Conservation (phyloP, 2,329 filamentous ascomycete genomes). For the Cadophora sp. region DNA sequence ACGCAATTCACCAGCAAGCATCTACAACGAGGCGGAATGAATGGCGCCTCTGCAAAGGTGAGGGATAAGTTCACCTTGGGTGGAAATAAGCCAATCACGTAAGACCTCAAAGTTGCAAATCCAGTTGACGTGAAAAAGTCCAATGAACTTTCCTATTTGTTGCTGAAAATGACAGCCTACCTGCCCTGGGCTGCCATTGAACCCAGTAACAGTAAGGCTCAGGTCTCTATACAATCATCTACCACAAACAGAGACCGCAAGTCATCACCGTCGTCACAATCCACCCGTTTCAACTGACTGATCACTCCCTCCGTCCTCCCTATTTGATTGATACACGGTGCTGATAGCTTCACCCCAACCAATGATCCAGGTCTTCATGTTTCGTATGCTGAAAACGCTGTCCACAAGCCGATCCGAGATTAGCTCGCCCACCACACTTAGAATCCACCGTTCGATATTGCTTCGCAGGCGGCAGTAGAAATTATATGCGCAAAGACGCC, state of each 20-base stretch:
- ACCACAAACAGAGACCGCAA: constrained; percentile 31
- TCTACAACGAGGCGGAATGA: neutral
- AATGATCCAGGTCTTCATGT: constrained; percentile 27
- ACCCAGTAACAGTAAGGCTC: constrained; percentile 27
- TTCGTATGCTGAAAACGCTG: constrained; percentile 33
- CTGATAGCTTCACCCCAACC: constrained; percentile 23
- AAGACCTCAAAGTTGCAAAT: neutral
- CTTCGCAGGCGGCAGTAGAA: constrained; percentile 30
- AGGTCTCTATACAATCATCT: constrained; percentile 37
- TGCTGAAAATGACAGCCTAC: constrained; percentile 39
- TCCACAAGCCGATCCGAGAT: constrained; percentile 13
- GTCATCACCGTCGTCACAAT: constrained; percentile 26
- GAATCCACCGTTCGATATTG: constrained; percentile 26
- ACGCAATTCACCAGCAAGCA: neutral
- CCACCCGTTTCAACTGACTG: constrained; percentile 12
- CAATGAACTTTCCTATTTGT: constrained; percentile 39
- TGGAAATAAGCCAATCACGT: neutral
- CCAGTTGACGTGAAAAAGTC: constrained; percentile 20
- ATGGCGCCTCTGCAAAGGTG: neutral
- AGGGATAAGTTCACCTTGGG: neutral
- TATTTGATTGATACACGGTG: constrained; percentile 39
- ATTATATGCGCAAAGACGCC: constrained; percentile 45
- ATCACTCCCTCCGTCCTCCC: constrained; percentile 15
- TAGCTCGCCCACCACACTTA: constrained; percentile 21
- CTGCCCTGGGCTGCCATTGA: constrained; percentile 16